These are phyloP conservation scores for Naegleria gruberi DNA, from an alignment of 208 protist genomes.

Conservation along the genomic window DNA sequence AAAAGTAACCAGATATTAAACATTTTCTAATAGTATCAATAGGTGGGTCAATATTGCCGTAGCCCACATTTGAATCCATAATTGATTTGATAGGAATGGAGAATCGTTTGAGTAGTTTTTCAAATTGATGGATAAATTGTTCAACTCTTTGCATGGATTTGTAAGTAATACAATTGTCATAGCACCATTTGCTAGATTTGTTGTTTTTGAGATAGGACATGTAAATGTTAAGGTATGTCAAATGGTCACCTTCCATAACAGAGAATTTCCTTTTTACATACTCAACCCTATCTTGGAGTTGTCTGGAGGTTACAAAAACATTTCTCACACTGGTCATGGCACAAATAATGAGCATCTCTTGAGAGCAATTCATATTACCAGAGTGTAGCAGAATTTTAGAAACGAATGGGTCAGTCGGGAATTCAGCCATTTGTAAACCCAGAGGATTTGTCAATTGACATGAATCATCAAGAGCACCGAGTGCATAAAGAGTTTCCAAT, in stretches of 20 bases:
- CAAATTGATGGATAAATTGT: background rate
- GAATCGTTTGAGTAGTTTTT: background rate
- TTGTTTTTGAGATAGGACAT: conserved; percentile 40
- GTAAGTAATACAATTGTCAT: background rate
- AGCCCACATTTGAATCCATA: background rate
- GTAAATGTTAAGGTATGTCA: conserved; percentile 67
- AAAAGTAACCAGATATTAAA: background rate
- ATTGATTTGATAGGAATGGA: background rate
- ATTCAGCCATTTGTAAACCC: conserved; percentile 86
- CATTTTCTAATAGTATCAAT: background rate
- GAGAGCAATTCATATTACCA: conserved; percentile 76
- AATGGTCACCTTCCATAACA: conserved; percentile 84
- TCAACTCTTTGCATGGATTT: background rate
- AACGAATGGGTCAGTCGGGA: conserved; percentile 91
- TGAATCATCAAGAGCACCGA: conserved; percentile 87
- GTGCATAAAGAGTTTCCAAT: conserved; percentile 81
- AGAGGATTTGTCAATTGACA: conserved; percentile 84
- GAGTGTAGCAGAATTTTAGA: conserved; percentile 88
- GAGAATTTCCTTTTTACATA: conserved; percentile 84
- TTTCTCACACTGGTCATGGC: conserved; percentile 83
- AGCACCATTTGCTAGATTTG: background rate
- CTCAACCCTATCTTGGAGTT: background rate
- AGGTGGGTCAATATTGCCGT: background rate
- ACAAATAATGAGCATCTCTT: conserved; percentile 84
- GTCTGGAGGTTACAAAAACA: background rate